These are phyloP conservation scores for Ogataea saltuana DNA, from an alignment of 805 yeast genomes.

Conservation along the genomic window DNA sequence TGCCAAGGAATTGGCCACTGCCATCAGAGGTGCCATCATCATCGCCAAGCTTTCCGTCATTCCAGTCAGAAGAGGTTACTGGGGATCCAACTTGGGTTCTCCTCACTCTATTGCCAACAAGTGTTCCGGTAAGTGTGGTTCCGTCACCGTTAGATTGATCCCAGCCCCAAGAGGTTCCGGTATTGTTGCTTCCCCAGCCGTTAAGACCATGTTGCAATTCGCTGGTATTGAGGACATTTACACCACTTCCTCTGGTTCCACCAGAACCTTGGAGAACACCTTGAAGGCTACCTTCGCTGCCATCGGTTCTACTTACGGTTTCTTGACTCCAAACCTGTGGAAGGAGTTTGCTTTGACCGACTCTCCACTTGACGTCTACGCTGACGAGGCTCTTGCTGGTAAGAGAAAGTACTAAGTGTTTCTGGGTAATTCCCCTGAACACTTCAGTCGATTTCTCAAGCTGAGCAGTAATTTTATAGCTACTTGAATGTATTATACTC, in stretches of 20 bases:
- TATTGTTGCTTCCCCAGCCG: slow-evolving; percentile 99
- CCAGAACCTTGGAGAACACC: slow-evolving; percentile 99
- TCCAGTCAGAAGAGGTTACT: slow-evolving; percentile 99
- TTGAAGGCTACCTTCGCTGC: slow-evolving; percentile 99
- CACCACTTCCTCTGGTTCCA: slow-evolving; percentile 98
- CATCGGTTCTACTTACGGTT: slow-evolving; percentile 99
- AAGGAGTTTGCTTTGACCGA: slow-evolving; percentile 76
- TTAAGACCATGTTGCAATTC: slow-evolving; percentile 96
- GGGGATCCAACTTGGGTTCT: slow-evolving; percentile 99
- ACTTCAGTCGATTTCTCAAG: no score
- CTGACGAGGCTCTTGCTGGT: slow-evolving; percentile 75
- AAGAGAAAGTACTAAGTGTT: slow-evolving; percentile 70
- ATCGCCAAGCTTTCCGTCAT: slow-evolving; percentile 98
- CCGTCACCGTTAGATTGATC: slow-evolving; percentile 96
- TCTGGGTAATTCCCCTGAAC: no score
- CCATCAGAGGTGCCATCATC: slow-evolving; percentile 99
- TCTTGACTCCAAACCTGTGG: slow-evolving; percentile 99
- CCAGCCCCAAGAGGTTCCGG: slow-evolving; percentile 99
- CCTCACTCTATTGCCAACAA: slow-evolving; percentile 98
- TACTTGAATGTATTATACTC: background rate
- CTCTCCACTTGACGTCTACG: slow-evolving; percentile 94
- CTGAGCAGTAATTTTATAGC: no score
- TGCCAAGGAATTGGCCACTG: slow-evolving; percentile 99
- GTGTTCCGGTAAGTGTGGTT: slow-evolving; percentile 99
- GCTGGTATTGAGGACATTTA: slow-evolving; percentile 99